Percentiles rank a stretch among this genome's conserved stretches.
These are phyloP conservation scores for Tylopilus balloui DNA, from an alignment of 768 basidiomycete genomes.

Conservation along the genomic window DNA sequence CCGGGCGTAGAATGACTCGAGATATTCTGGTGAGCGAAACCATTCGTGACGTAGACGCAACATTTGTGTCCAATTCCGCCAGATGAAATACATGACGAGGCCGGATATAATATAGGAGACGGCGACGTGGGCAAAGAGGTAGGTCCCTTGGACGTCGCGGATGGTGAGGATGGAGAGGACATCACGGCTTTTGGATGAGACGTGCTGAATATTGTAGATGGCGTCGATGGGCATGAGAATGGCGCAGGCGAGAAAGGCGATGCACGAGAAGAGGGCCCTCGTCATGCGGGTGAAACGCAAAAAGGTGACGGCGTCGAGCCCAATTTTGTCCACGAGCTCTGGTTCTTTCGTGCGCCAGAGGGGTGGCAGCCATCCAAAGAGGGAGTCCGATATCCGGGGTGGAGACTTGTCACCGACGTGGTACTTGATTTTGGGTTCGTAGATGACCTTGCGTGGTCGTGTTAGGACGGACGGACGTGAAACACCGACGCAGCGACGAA, in stretches of 20 bases:
- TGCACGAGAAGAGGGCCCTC: conserved; percentile 62
- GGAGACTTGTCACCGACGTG: conserved; percentile 73
- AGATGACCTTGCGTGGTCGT: conserved; percentile 60
- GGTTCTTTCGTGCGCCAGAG: conserved; percentile 80
- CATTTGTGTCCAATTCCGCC: conserved; percentile 74
- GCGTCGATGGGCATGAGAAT: conserved; percentile 86
- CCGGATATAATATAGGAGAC: conserved; percentile 77
- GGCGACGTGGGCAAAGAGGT: conserved; percentile 81
- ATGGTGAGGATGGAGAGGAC: conserved; percentile 80
- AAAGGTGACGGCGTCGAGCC: conserved; percentile 90
- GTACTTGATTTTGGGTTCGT: conserved; percentile 93
- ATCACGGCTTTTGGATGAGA: conserved; percentile 49
- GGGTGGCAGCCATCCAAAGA: conserved; percentile 89
- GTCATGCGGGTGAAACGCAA: conserved; percentile 88
- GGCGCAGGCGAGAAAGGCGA: conserved; percentile 61
- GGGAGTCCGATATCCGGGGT: conserved; percentile 73
- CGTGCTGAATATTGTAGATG: conserved; percentile 71
- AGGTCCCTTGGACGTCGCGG: conserved; percentile 66
- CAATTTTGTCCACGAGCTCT: conserved; percentile 83
- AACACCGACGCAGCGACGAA: conserved; percentile 2
- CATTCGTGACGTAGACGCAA: conserved; percentile 74
- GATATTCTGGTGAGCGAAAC: conserved; percentile 89
- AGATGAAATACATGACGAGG: conserved; percentile 67
- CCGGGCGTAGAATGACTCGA: conserved; percentile 87
- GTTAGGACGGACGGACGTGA: neutral